A percentile compares a stretch with the other conserved stretches of the same genome.
Conservation (phyloP, 2,329 filamentous ascomycete species). For the Leptographium wingfieldii region DNA sequence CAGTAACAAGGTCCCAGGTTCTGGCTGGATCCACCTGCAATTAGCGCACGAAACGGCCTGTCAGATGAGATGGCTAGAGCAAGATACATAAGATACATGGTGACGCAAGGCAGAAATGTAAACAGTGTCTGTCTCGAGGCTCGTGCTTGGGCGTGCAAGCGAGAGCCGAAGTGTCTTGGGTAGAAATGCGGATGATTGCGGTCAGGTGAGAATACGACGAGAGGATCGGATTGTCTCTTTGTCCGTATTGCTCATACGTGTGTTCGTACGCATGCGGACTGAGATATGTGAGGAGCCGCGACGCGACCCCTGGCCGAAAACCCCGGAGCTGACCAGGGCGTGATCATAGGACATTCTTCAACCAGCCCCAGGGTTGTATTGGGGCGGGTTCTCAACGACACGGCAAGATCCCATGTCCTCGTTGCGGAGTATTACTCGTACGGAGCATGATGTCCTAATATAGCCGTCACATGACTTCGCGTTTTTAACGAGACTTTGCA, state of each 20-base stretch:
- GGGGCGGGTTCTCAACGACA: background rate
- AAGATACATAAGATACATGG: background rate
- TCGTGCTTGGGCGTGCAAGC: background rate
- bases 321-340: background rate
- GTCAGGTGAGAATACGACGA: background rate
- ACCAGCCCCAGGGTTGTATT: background rate
- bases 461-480: background rate
- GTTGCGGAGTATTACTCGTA: background rate
- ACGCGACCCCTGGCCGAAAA: background rate
- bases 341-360: background rate
- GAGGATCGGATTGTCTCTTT: too few species aligned
- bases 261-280: background rate
- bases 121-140: background rate
- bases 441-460: background rate
- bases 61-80: background rate
- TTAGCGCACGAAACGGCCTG: background rate
- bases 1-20: constrained; percentile 6
- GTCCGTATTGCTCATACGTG: background rate
- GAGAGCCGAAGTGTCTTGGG: background rate
- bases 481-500: background rate
- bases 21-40: background rate
- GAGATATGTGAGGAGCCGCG: background rate
- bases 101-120: background rate
- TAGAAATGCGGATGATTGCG: background rate
- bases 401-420: too few species aligned